Evolutionary conservation across 805 yeast species (phyloP).

Genomic region (Zygosaccharomyces gambellarensis): DNA sequence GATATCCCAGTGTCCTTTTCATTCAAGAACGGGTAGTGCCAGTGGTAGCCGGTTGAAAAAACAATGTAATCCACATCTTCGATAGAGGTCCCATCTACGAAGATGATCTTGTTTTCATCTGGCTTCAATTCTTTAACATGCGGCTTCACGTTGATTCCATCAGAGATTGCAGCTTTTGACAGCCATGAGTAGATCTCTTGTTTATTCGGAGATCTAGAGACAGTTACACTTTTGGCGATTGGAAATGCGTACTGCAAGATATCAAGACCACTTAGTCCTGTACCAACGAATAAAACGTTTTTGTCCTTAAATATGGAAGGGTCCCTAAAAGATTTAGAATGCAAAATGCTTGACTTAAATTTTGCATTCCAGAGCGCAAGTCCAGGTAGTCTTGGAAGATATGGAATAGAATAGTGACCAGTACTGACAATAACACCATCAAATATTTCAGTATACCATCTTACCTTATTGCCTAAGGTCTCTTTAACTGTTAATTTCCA

Average conservation of each 20-base stretch:
- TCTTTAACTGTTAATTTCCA: constrained; percentile 17
- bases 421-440: constrained; percentile 39
- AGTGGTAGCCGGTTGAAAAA: constrained; percentile 46
- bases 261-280: constrained; percentile 39
- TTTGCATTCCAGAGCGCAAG: constrained; percentile 15
- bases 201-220: constrained; percentile 65
- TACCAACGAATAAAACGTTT: constrained; percentile 38
- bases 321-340: constrained; percentile 29
- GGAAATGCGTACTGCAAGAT: constrained; percentile 39
- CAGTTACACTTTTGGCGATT: constrained; percentile 43
- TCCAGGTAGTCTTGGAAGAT: constrained; percentile 29
- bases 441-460: constrained; percentile 38
- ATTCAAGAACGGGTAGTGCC: constrained; percentile 20
- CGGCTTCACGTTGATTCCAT: constrained; percentile 35
- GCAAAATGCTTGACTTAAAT: constrained; percentile 38
- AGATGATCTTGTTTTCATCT: constrained; percentile 27
- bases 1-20: constrained; percentile 9
- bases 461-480: constrained; percentile 26
- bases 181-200: constrained; percentile 45
- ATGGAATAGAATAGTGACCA: constrained; percentile 42
- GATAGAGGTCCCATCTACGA: constrained; percentile 34
- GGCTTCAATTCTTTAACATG: constrained; percentile 32
- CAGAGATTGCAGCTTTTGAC: constrained; percentile 37
- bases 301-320: constrained; percentile 28
- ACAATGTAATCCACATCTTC: constrained; percentile 28